Base-by-base conservation (phyloP, 345 rosid species). In the Bruguiera gymnorhiza region DNA sequence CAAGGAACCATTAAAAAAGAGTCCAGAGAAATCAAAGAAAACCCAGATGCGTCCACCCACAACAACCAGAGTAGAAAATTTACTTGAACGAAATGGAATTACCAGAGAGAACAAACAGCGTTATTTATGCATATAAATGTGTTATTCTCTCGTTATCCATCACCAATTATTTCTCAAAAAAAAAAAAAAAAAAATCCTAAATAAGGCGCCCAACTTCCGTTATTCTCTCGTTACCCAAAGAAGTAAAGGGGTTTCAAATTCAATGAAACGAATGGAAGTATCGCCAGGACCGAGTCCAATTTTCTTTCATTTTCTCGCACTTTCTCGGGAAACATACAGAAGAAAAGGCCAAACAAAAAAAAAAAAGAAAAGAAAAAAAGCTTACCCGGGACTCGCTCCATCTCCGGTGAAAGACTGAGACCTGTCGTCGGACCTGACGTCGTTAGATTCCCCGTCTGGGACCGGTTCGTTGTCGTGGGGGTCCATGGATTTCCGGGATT, bases 351-450 rank as follows among this genome's bases (percentile, higher is more conserved):
- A 31, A 31, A 31, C 65, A 8, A 21, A 24, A 54, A 20, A 21
- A 7, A 1, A 5, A 8, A 8, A 2, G n/a, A 8, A 21, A 24
- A 54, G 7, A 21, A 7, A 1, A 5, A 8, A 8, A 2, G n/a
- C 31, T 30, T 81, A 89, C 96, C 91, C 96, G 13, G 91, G 89
- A 52, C 92, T 87, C 27, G 89, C 86, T 76, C 89, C 93, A 64
- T 87, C 86, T 4, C 88, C 91, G 13, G 88, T 67, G 71, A 76
- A 90, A 68, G 83, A 79, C 6, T 79, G 88, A 72, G 88, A 76
- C 85, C 70, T 82, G 70, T 86, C 85, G n/a, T 84, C 87, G 59
- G 89, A 80, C 81, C 74, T 84, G 53, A 60, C 65, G 54, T 83
- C 78, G 81, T 82, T 73, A 24, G 78, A 60, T 48, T 84, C 89